phyloP scores from a whole-genome alignment of 2,329 filamentous ascomycete species.

The Graphilbum fragrans region DNA sequence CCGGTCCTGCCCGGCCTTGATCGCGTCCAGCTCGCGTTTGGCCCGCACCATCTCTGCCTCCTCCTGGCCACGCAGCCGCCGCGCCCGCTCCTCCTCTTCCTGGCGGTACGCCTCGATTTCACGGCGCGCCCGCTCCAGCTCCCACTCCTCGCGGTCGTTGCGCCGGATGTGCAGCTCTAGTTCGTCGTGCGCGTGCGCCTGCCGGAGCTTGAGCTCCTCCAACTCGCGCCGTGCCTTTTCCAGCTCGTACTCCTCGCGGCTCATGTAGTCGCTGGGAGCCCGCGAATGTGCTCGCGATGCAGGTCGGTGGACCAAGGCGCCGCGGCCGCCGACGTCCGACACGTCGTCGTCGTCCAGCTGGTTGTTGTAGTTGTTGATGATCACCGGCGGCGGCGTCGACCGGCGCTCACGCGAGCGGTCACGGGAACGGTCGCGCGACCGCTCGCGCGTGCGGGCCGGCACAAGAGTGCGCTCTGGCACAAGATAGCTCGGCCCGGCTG shows the following conservation, averaged over 20 bases:
- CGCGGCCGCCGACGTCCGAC: conserved; percentile 15
- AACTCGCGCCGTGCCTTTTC: conserved; percentile 28
- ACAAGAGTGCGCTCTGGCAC: conserved; percentile 34
- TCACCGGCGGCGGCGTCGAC: conserved; percentile 34
- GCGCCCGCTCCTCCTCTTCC: conserved; percentile 27
- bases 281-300: conserved; percentile 17
- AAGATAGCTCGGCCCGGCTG: conserved; percentile 26
- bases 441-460: conserved; percentile 15
- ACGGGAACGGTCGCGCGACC: conserved; percentile 26
- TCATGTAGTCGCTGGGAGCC: conserved; percentile 19
- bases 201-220: conserved; percentile 28
- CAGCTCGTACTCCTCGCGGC: conserved; percentile 27
- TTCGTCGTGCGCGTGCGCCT: conserved; percentile 28
- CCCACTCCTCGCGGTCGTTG: conserved; percentile 32
- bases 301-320: conserved; percentile 14
- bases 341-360: conserved; percentile 28
- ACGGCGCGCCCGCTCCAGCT: conserved; percentile 21
- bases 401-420: conserved; percentile 16
- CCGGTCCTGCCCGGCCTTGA: conserved; percentile 30
- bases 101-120: conserved; percentile 28
- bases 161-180: conserved; percentile 35
- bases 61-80: conserved; percentile 13
- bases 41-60: conserved; percentile 19
- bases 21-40: conserved; percentile 18
- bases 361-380: conserved; percentile 43